Conservation (phyloP, 305 asterid species). For the Petunia hybrid region DNA sequence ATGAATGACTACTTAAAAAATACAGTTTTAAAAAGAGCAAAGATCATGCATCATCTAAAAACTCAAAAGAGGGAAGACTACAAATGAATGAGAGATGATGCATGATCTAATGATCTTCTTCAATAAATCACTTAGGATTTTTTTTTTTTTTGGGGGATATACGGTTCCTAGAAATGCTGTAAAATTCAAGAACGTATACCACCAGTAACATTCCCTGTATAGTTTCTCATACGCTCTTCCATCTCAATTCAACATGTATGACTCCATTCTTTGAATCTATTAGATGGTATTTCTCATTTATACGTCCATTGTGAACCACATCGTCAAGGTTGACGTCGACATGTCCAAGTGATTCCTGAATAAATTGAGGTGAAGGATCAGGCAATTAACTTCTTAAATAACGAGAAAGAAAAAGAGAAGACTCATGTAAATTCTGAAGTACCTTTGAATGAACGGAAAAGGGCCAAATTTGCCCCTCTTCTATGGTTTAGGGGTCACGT, state of each 20-base stretch:
- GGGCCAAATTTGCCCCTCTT: too few species aligned
- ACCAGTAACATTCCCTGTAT: neutral
- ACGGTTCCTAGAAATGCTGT: neutral
- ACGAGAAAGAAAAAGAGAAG: neutral
- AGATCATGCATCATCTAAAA: neutral
- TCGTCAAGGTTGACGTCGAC: conserved; percentile 76
- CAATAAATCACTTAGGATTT: neutral
- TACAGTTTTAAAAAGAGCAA: neutral
- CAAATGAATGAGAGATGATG: neutral
- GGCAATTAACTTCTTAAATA: neutral
- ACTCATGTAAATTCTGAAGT: neutral
- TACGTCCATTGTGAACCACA: conserved; percentile 85
- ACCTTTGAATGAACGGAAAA: conserved; percentile 80
- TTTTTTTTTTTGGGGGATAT: too few species aligned
- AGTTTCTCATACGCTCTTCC: conserved; percentile 64
- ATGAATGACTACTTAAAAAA: neutral
- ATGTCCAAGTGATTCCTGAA: conserved; percentile 79
- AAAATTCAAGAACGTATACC: too few species aligned
- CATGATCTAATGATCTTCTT: neutral
- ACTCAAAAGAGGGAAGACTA: neutral
- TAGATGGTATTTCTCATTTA: conserved; percentile 77
- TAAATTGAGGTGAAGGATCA: neutral
- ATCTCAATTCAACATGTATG: conserved; percentile 77
- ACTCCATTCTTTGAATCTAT: conserved; percentile 86
- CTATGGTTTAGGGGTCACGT: too few species aligned